These are phyloP conservation scores for Rhizopogon roseolus DNA, from an alignment of 768 basidiomycete genomes.

Conservation along the genomic window DNA sequence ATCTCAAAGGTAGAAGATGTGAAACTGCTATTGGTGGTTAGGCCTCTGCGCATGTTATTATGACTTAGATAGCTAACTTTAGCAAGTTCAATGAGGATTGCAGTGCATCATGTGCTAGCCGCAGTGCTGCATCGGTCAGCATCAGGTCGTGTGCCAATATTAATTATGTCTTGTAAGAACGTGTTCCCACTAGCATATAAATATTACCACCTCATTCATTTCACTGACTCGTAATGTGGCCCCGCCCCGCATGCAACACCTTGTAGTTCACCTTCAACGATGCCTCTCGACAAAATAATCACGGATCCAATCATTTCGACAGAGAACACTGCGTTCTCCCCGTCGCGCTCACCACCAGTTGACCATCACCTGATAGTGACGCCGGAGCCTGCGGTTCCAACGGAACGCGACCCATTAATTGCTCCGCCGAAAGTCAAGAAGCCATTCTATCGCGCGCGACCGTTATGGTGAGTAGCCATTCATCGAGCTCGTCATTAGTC, in stretches of 20 bases:
- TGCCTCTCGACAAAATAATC: conserved; percentile 26
- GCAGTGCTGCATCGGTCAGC: not conserved
- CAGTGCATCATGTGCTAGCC: not conserved
- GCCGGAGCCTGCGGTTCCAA: conserved; percentile 9
- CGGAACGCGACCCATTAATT: conserved; percentile 31
- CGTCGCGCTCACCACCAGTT: conserved; percentile 14
- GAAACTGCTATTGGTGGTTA: not conserved
- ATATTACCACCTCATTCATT: not conserved
- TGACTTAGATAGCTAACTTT: not conserved
- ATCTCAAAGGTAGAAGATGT: too few species aligned
- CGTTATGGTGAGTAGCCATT: conserved; percentile 35
- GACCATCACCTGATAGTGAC: conserved; percentile 12
- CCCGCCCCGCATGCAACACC: conserved; percentile 6
- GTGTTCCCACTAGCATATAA: not conserved
- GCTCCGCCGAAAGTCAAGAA: conserved; percentile 27
- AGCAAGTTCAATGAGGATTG: not conserved
- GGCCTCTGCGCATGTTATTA: too few species aligned
- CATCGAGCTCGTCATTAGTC: not conserved
- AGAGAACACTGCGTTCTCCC: conserved; percentile 25
- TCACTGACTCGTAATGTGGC: not conserved
- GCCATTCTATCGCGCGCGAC: conserved; percentile 46
- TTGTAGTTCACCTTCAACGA: not conserved
- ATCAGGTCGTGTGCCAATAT: not conserved
- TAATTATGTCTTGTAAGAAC: not conserved
- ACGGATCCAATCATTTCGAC: conserved; percentile 31